A percentile compares a stretch with the other conserved stretches of the same genome.
These are phyloP conservation scores for Cercophora sp. DNA, from an alignment of 495 filamentous ascomycete species.

Conservation along the genomic window DNA sequence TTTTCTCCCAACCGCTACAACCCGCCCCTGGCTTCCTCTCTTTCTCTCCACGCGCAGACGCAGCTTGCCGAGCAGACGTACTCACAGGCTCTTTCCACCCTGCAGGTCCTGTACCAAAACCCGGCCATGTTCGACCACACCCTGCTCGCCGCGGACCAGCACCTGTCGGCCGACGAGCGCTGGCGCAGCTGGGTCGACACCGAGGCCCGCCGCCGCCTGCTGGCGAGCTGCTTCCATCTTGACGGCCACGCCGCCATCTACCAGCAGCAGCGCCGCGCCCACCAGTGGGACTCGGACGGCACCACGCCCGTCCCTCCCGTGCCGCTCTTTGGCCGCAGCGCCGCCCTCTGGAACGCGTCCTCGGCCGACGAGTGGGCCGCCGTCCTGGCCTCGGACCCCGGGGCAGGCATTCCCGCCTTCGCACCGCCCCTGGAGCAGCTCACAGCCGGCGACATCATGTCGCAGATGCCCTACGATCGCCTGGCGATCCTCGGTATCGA, in stretches of 20 bases:
- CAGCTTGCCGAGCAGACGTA: conserved; percentile 32
- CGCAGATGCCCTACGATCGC: conserved; percentile 29
- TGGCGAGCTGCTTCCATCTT: conserved; percentile 46
- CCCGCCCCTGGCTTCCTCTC: conserved; percentile 14
- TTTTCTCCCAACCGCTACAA: conserved; percentile 20
- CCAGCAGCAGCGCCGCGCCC: conserved; percentile 41
- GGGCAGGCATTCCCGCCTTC: conserved; percentile 20
- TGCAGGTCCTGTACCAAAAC: conserved; percentile 37
- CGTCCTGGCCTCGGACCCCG: conserved; percentile 22
- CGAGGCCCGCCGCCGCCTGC: conserved; percentile 47
- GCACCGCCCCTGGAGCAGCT: conserved; percentile 27
- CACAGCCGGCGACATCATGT: conserved; percentile 26
- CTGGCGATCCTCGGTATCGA: conserved; percentile 35
- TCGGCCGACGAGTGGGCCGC: conserved; percentile 34
- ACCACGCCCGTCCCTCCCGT: conserved; percentile 27
- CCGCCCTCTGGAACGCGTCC: conserved; percentile 38
- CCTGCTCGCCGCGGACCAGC: conserved; percentile 23
- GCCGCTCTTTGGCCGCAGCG: conserved; percentile 34
- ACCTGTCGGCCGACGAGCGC: conserved; percentile 27
- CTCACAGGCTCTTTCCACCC: conserved; percentile 41
- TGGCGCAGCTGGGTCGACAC: conserved; percentile 48
- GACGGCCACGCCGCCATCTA: conserved; percentile 49
- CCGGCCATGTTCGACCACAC: conserved; percentile 22
- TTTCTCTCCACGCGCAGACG: conserved; percentile 20
- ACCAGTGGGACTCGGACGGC: conserved; percentile 26